These are phyloP conservation scores for Aquanectria penicillioides DNA, from an alignment of 2,329 filamentous ascomycete species.

Conservation along the genomic window DNA sequence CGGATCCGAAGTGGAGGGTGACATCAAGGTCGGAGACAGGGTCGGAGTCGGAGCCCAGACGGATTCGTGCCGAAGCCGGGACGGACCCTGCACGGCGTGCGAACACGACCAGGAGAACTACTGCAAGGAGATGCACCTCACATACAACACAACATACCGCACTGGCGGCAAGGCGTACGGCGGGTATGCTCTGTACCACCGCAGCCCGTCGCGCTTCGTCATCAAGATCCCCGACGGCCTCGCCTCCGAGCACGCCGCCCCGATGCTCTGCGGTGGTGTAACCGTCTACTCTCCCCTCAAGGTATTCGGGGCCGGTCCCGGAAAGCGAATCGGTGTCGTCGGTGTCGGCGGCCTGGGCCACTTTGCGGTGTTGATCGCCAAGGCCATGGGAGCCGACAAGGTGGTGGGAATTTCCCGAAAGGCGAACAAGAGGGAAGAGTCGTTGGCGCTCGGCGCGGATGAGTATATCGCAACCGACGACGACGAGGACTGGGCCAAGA, in stretches of 20 bases:
- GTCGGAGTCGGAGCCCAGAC: constrained; percentile 77
- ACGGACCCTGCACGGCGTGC: constrained; percentile 56
- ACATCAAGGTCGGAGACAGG: constrained; percentile 69
- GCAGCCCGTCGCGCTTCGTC: constrained; percentile 47
- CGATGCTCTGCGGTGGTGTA: constrained; percentile 85
- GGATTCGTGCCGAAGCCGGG: constrained; percentile 71
- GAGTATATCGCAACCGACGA: constrained; percentile 66
- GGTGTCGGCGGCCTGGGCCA: constrained; percentile 76
- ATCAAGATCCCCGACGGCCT: constrained; percentile 79
- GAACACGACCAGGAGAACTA: constrained; percentile 75
- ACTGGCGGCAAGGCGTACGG: constrained; percentile 72
- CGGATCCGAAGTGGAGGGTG: constrained; percentile 55
- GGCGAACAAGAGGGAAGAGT: constrained; percentile 65
- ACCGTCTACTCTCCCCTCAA: constrained; percentile 82
- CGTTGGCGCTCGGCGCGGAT: constrained; percentile 63
- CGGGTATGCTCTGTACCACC: constrained; percentile 59
- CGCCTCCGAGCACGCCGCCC: constrained; percentile 68
- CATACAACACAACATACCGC: constrained; percentile 67
- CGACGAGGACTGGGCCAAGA: constrained; percentile 60
- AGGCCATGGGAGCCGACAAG: constrained; percentile 66
- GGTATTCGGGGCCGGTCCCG: constrained; percentile 75
- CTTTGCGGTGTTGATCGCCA: constrained; percentile 73
- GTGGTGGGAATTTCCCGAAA: constrained; percentile 66
- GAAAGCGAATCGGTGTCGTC: constrained; percentile 79
- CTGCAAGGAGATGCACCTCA: constrained; percentile 68